phyloP scores from a whole-genome alignment of 2,329 filamentous ascomycete species.

The Pezicula neosporulosa region DNA sequence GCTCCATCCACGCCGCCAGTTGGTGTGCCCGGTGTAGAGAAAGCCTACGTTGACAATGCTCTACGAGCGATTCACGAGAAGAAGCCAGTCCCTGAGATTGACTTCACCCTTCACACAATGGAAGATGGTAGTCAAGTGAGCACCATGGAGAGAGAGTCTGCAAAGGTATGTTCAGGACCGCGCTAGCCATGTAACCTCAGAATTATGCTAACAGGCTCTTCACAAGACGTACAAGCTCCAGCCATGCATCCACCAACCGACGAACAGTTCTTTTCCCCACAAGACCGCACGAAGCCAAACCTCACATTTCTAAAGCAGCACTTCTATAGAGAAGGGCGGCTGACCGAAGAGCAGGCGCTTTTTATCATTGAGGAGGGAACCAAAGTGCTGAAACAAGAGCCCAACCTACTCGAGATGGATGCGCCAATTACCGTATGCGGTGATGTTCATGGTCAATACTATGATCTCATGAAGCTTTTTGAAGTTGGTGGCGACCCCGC shows the following conservation, averaged over 20 bases:
- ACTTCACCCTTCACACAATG: slow-evolving; percentile 98
- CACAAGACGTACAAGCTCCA: slow-evolving; percentile 90
- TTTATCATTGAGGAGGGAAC: slow-evolving; percentile 91
- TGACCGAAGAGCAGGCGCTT: slow-evolving; percentile 95
- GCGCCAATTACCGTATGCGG: slow-evolving; percentile 98
- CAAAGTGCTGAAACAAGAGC: slow-evolving; percentile 82
- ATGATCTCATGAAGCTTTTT: slow-evolving; percentile 99
- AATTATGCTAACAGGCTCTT: slow-evolving; percentile 20
- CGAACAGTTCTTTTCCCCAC: slow-evolving; percentile 89
- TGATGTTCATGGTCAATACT: slow-evolving; percentile 98
- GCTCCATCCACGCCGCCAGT: slow-evolving; percentile 14
- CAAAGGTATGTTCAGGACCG: slow-evolving; percentile 68
- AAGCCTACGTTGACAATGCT: slow-evolving; percentile 74
- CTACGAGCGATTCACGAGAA: slow-evolving; percentile 91
- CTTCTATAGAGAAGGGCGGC: slow-evolving; percentile 93
- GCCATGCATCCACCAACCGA: slow-evolving; percentile 90
- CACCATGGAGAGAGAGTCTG: slow-evolving; percentile 94
- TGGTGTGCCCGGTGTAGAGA: slow-evolving; percentile 15
- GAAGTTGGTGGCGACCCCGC: slow-evolving; percentile 96
- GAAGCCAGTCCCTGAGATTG: slow-evolving; percentile 94
- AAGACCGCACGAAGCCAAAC: slow-evolving; percentile 83
- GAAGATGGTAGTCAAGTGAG: slow-evolving; percentile 94
- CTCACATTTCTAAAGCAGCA: slow-evolving; percentile 96
- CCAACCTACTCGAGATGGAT: slow-evolving; percentile 98
- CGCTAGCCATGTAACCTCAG: not conserved